Evolutionary conservation across 257 asterid species (phyloP).

Genomic region (Scutellaria galericulata): DNA sequence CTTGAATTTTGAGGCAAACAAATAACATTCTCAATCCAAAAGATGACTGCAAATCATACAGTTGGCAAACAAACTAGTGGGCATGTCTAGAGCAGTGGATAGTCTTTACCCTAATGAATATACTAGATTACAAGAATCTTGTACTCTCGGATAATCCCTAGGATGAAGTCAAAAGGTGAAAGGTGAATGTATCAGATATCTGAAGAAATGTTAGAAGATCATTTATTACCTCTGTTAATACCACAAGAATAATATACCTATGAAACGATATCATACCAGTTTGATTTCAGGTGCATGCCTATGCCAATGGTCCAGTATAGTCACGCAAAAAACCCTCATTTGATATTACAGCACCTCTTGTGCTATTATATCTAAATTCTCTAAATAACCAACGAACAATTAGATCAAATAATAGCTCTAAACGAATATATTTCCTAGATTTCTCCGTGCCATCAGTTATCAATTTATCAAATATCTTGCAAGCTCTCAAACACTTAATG

Average conservation of each 20-base stretch:
- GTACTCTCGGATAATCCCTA: not conserved
- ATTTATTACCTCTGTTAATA: not conserved
- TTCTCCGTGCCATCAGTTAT: constrained; percentile 9
- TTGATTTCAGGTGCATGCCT: not conserved
- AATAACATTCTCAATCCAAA: not conserved
- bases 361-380: not conserved
- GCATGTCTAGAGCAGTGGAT: not conserved
- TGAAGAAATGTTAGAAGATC: not conserved
- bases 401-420: constrained; percentile 17
- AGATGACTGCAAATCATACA: not conserved
- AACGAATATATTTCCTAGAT: not conserved
- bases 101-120: not conserved
- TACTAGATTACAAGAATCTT: not conserved
- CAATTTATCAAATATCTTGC: not conserved
- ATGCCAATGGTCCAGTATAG: not conserved
- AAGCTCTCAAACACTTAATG: constrained; percentile 22
- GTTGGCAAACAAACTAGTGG: not conserved
- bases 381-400: not conserved
- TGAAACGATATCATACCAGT: not conserved
- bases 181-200: not conserved
- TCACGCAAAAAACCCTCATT: not conserved
- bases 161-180: not conserved
- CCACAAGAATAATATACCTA: not conserved
- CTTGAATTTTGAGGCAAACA: constrained; percentile 10
- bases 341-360: constrained; percentile 7